Evolutionary conservation across 164 flowering plant species (phyloP).

Genomic region (Umbellularia californica): DNA sequence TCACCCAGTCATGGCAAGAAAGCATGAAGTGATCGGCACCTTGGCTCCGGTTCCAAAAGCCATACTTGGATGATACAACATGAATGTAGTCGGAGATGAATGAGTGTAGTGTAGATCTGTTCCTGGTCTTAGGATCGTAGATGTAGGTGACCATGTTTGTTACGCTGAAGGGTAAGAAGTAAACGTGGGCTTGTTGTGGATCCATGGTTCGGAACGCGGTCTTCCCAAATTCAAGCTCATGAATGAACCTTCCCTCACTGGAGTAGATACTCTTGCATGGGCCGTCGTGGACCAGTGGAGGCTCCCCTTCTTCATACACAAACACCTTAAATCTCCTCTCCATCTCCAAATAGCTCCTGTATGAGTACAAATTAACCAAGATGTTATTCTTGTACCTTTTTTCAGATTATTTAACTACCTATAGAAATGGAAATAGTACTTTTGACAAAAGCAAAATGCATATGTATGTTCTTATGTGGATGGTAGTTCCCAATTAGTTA

Average conservation of each 20-base stretch:
- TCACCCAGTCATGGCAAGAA: conserved; percentile 23
- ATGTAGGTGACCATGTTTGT: conserved; percentile 16
- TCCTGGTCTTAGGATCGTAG: conserved; percentile 10
- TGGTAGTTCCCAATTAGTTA: too few species aligned
- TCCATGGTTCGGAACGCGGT: conserved; percentile 12
- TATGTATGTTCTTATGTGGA: too few species aligned
- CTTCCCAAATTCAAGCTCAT: conserved; percentile 15
- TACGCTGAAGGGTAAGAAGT: conserved; percentile 20
- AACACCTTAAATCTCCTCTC: conserved; percentile 18
- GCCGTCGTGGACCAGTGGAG: conserved; percentile 20
- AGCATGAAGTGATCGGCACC: conserved; percentile 26
- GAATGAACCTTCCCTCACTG: conserved; percentile 19
- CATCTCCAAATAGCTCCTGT: conserved; percentile 23
- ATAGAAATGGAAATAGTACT: background rate
- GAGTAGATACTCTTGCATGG: conserved; percentile 25
- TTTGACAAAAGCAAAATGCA: background rate
- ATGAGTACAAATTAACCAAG: background rate
- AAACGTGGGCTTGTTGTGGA: conserved; percentile 12
- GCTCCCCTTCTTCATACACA: conserved; percentile 23
- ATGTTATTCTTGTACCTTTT: background rate
- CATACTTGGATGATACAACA: conserved; percentile 15
- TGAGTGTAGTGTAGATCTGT: conserved; percentile 8
- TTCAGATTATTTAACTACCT: background rate
- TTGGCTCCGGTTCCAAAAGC: conserved; percentile 15
- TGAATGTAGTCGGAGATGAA: conserved; percentile 14